These are phyloP conservation scores for Dendrobium catenatum DNA, from an alignment of 106 monocot species.

Conservation along the genomic window DNA sequence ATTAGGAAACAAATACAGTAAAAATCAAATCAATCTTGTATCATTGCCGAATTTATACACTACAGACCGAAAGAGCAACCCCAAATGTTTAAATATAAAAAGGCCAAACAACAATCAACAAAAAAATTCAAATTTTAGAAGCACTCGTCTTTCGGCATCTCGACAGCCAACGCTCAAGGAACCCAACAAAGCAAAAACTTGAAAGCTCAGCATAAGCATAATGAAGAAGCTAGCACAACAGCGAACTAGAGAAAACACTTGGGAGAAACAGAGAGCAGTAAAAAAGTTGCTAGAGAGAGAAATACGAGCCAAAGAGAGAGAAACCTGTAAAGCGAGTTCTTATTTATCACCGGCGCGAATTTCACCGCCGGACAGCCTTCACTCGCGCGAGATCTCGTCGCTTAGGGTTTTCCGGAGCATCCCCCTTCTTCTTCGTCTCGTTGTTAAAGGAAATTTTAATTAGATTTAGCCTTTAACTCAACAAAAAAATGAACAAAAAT, in stretches of 20 bases:
- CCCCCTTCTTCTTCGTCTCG: background rate
- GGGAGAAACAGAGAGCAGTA: background rate
- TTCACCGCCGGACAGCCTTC: background rate
- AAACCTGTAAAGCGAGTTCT: background rate
- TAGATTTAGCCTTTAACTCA: background rate
- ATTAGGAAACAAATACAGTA: background rate
- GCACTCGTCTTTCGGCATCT: too few species aligned
- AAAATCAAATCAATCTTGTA: background rate
- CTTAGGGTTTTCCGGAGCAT: background rate
- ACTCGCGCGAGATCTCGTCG: conserved; percentile 12
- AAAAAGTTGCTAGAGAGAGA: background rate
- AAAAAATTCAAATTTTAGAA: too few species aligned
- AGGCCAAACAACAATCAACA: too few species aligned
- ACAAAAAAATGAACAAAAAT: background rate
- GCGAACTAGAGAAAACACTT: background rate
- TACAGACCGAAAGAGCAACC: background rate
- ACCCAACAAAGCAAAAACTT: too few species aligned
- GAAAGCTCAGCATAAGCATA: too few species aligned
- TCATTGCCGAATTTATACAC: background rate
- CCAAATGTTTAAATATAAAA: background rate
- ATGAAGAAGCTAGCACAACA: too few species aligned
- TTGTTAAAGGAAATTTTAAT: background rate
- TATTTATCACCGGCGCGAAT: background rate
- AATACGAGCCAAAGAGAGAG: background rate
- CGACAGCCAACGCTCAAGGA: too few species aligned